Conservation (phyloP, 768 basidiomycete genomes). For the Tremella mesenterica region DNA sequence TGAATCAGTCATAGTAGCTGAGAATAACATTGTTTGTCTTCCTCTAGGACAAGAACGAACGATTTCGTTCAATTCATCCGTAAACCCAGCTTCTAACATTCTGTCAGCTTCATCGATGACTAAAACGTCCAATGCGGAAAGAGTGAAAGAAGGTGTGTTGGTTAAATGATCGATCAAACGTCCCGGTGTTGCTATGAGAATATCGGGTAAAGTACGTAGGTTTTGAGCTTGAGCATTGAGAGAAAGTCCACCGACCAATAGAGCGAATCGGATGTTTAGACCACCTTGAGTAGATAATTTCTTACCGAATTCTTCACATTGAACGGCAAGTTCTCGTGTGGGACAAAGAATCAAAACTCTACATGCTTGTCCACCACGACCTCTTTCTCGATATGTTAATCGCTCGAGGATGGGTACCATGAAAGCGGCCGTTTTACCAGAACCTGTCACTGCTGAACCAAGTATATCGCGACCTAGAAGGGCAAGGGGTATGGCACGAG, state of each 20-base stretch:
- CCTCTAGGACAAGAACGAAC: slow-evolving; percentile 70
- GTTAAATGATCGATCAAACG: slow-evolving; percentile 95
- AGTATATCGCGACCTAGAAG: slow-evolving; percentile 92
- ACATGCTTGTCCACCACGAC: slow-evolving; percentile 57
- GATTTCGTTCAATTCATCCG: slow-evolving; percentile 88
- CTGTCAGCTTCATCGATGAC: slow-evolving; percentile 96
- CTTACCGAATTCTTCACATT: slow-evolving; percentile 84
- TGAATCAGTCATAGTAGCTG: slow-evolving; percentile 96
- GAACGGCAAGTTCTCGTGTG: slow-evolving; percentile 89
- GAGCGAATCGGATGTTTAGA: slow-evolving; percentile 75
- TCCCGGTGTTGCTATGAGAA: slow-evolving; percentile 93
- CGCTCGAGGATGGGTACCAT: slow-evolving; percentile 89
- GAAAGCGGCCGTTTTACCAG: slow-evolving; percentile 97
- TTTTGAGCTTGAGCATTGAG: slow-evolving; percentile 81
- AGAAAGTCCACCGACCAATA: slow-evolving; percentile 92
- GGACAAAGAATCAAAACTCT: slow-evolving; percentile 88
- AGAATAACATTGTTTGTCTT: slow-evolving; percentile 97
- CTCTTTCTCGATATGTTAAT: slow-evolving; percentile 80
- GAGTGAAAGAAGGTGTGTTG: slow-evolving; percentile 84
- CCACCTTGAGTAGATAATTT: slow-evolving; percentile 55
- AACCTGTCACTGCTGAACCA: slow-evolving; percentile 90
- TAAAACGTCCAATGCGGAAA: slow-evolving; percentile 85
- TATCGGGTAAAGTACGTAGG: slow-evolving; percentile 78
- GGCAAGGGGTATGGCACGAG: slow-evolving; percentile 84
- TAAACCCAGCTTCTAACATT: slow-evolving; percentile 82